Percentiles rank a stretch among this genome's conserved stretches.
These are phyloP conservation scores for Populus ilicifolia DNA, from an alignment of 345 rosid genomes.

Conservation along the genomic window DNA sequence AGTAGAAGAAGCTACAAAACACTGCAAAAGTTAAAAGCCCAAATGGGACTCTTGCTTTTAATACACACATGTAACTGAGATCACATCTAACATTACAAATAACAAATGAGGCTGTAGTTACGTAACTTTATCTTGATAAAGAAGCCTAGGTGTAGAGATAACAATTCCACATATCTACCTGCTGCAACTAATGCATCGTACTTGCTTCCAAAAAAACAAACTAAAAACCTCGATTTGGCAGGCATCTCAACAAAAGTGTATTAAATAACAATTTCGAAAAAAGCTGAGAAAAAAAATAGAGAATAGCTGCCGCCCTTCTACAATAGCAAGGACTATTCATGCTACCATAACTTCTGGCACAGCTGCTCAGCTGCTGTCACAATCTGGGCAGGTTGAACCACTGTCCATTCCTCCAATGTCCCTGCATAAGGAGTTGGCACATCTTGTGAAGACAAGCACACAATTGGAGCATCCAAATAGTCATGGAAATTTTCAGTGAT, in stretches of 20 bases:
- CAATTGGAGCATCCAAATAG: slow-evolving; percentile 86
- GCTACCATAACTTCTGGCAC: slow-evolving; percentile 50
- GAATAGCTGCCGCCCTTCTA: not conserved
- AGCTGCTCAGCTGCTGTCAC: slow-evolving; percentile 92
- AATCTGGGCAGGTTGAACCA: slow-evolving; percentile 91
- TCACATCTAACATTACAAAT: not conserved
- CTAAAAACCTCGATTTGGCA: not conserved
- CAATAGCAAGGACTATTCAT: slow-evolving; percentile 4
- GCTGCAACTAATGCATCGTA: slow-evolving; percentile 3
- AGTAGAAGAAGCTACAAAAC: not conserved
- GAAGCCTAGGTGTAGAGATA: not conserved
- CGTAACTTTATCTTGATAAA: not conserved
- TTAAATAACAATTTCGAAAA: slow-evolving; percentile 7
- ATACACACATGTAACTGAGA: not conserved
- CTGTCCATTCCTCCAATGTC: slow-evolving; percentile 84
- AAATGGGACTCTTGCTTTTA: not conserved
- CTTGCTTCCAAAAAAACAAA: slow-evolving; percentile 5
- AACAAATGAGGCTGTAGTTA: not conserved
- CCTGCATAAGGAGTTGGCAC: slow-evolving; percentile 95
- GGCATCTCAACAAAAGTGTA: slow-evolving; percentile 2
- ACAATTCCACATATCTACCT: slow-evolving; percentile 5
- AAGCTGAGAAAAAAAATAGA: not conserved
- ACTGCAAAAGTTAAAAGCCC: not conserved
- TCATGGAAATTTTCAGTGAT: slow-evolving; percentile 86
- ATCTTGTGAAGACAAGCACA: slow-evolving; percentile 92